Conservation (phyloP, 805 yeast species). For the Spathaspora girioi region DNA sequence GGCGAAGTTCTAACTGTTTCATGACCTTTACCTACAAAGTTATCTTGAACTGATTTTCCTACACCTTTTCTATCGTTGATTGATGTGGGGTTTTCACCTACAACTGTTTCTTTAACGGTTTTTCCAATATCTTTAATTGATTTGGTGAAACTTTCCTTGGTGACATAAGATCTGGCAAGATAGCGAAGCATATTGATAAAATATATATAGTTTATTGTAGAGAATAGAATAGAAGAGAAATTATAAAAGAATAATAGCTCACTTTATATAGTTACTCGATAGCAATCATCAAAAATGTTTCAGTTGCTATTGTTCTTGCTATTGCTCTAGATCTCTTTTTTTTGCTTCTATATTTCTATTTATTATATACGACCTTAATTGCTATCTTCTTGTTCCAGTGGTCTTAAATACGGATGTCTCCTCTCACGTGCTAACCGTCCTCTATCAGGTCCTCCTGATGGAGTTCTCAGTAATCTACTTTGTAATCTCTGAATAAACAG, state of each 20-base stretch:
- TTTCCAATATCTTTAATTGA: not conserved
- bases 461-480: slow-evolving; percentile 4
- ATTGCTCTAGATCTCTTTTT: not conserved
- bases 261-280: not conserved
- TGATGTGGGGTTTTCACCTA: not conserved
- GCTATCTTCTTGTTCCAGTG: slow-evolving; percentile 8
- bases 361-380: not conserved
- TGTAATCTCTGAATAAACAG: slow-evolving; percentile 4
- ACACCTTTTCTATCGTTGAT: not conserved
- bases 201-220: not conserved
- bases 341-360: not conserved
- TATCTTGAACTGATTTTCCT: not conserved
- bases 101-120: slow-evolving; percentile 2
- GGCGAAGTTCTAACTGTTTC: not conserved
- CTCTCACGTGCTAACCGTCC: slow-evolving; percentile 13
- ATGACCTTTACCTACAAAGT: not conserved
- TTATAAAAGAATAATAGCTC: not conserved
- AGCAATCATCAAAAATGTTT: not conserved
- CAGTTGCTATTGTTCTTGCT: not conserved
- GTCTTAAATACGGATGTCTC: slow-evolving; percentile 20
- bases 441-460: slow-evolving; percentile 10
- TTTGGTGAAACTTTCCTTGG: not conserved
- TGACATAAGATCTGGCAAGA: not conserved
- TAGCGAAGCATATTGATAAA: not conserved
- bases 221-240: not conserved